These are phyloP conservation scores for Telopea speciosissima DNA, from an alignment of 177 flowering plant species.

Conservation along the genomic window DNA sequence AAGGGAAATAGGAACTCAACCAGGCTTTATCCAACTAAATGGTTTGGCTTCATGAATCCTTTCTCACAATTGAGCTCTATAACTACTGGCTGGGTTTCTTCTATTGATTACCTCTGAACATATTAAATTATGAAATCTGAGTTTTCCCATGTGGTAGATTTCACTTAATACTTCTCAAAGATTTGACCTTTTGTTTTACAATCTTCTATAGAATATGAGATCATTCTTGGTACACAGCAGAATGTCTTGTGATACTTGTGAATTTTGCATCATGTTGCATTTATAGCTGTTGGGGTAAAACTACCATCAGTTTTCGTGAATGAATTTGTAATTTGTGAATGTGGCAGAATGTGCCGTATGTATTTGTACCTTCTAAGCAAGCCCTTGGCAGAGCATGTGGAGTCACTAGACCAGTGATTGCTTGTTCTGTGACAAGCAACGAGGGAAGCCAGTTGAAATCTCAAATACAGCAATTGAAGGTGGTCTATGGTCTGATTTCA, in stretches of 20 bases:
- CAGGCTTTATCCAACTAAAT: no score
- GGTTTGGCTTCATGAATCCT: no score
- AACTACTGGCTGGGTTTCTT: no score
- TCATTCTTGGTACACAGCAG: background rate
- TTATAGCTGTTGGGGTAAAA: background rate
- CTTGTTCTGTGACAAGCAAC: conserved; percentile 72
- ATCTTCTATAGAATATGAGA: background rate
- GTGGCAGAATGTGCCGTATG: conserved; percentile 80
- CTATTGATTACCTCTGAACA: no score
- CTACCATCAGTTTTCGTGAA: background rate
- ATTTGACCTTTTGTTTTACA: no score
- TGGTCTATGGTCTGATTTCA: background rate
- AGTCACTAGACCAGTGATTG: conserved; percentile 27
- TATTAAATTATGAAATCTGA: no score
- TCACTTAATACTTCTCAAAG: no score
- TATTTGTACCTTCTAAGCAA: conserved; percentile 49
- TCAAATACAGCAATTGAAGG: conserved; percentile 69
- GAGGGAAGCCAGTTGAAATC: conserved; percentile 81
- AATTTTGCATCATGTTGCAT: no score
- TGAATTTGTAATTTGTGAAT: background rate
- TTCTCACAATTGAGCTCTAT: no score
- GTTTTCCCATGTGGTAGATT: no score
- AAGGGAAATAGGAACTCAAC: no score
- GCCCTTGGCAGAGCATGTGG: conserved; percentile 23
- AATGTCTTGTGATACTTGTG: background rate